Evolutionary conservation across 169 alveolate genomes (phyloP), one percentile per base, ranked within the genome.

Genomic region (Plasmodium blacklocki): DNA sequence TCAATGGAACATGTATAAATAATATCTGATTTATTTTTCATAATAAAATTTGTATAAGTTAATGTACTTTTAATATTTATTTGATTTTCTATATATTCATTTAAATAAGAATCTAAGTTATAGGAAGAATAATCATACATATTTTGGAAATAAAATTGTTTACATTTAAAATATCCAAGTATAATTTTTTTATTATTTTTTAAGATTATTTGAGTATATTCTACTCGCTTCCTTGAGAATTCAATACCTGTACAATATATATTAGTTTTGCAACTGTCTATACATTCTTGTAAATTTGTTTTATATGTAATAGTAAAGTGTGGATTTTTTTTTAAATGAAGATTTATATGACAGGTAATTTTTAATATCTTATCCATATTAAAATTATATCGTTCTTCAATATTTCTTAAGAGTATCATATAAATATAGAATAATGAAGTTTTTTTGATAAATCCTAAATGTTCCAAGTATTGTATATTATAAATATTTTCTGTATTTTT

Each of bases 191-290:
- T 73, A 45, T 86, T 86, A 29, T 86, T 62, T 86, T 73, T 86
- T 86, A 86, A 62, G 52, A 86, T 59, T 45, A 60, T 43, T 45
- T 86, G 88, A 23, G 74, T 73, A 43, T 86, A 86, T 59, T 64
- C 83, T 62, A 67, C 73, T 0, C 59, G 19, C 47, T 71, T 56
- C 62, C 88, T 71, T 29, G 86, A 73, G 62, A 86, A 86, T 72
- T 86, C 88, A 3, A 86, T 47, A 9, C 92, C 92, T n/a, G 88
- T 86, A 73, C 96, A 94, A 78, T 94, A 91, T 21, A 92, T 74
- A 73, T 92, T 94, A 21, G 15, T 58, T 78, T 92, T 94, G 23
- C 96, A 94, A 66, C 56, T 60, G 32, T 92, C 78, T 54, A 94
- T 58, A 52, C 96, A 94, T 7, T 93, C 26, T 26, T 56, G 29